These are phyloP conservation scores for Furcasterigmium sp. DNA, from an alignment of 2,329 filamentous ascomycete genomes.

Conservation along the genomic window DNA sequence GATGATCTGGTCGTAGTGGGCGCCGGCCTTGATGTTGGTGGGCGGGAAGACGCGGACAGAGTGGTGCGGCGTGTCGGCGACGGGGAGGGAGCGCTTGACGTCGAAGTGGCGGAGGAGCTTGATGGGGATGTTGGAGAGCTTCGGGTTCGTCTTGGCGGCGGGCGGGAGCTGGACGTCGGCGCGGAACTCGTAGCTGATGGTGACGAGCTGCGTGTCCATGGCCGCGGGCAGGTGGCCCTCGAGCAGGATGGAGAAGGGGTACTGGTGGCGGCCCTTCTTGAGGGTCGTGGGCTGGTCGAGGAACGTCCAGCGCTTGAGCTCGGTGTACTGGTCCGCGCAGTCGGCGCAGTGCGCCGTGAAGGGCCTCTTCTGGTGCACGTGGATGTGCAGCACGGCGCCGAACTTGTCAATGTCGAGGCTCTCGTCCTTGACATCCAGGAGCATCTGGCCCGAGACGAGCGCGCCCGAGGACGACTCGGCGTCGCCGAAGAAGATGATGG, in stretches of 20 bases:
- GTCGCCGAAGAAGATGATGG: constrained; percentile 75
- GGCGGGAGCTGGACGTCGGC: constrained; percentile 44
- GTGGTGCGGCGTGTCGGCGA: constrained; percentile 75
- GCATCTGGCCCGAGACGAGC: constrained; percentile 77
- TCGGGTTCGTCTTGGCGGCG: constrained; percentile 1
- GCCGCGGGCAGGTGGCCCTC: constrained; percentile 81
- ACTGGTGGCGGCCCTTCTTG: constrained; percentile 59
- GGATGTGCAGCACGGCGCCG: constrained; percentile 65
- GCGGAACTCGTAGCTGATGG: constrained; percentile 73
- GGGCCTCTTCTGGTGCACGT: constrained; percentile 73
- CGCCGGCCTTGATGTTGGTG: constrained; percentile 84
- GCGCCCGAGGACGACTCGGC: constrained; percentile 74
- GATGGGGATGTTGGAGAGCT: constrained; percentile 2
- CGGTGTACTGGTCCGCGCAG: constrained; percentile 66
- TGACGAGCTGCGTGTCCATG: constrained; percentile 67
- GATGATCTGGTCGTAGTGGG: constrained; percentile 76
- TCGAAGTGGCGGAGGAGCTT: constrained; percentile 41
- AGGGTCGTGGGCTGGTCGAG: constrained; percentile 51
- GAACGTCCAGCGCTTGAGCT: constrained; percentile 77
- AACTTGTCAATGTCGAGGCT: constrained; percentile 58
- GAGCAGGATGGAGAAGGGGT: constrained; percentile 85
- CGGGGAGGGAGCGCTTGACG: constrained; percentile 70
- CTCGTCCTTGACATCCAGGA: constrained; percentile 65
- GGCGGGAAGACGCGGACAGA: constrained; percentile 93
- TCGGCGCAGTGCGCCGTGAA: constrained; percentile 73